phyloP scores from a whole-genome alignment of 805 yeast genomes.

The Yarrowia divulgata region DNA sequence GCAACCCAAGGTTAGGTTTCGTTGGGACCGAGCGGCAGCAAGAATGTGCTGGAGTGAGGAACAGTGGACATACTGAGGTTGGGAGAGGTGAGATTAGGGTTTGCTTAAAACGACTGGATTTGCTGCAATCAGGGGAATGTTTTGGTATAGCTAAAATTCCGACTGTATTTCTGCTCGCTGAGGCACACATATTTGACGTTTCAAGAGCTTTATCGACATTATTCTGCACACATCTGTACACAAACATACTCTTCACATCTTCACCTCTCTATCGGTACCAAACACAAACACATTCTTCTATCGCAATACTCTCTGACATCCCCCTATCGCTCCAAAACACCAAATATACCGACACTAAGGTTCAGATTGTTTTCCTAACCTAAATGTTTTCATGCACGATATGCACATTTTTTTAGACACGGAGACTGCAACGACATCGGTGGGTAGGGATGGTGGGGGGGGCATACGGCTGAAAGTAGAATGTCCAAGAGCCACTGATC shows the following conservation, averaged over 20 bases:
- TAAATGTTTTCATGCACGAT: conserved; percentile 1
- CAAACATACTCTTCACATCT: no score
- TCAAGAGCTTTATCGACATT: no score
- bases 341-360: background rate
- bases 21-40: conserved; percentile 11
- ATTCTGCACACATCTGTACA: no score
- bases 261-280: no score
- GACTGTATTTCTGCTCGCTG: background rate
- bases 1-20: conserved; percentile 27
- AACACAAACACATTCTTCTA: no score
- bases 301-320: background rate
- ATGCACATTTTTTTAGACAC: conserved; percentile 15
- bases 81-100: background rate
- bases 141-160: background rate
- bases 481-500: no score
- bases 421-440: background rate
- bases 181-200: no score
- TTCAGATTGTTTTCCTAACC: conserved; percentile 24
- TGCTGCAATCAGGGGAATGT: no score
- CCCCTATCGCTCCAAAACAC: background rate
- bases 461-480: no score
- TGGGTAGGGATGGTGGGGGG: no score
- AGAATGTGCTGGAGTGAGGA: background rate
- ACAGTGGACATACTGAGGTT: background rate
- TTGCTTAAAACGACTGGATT: background rate